A percentile compares a stretch with the other conserved stretches of the same genome.
These are phyloP conservation scores for Kodamaea restingae DNA, from an alignment of 805 yeast genomes.

Conservation along the genomic window DNA sequence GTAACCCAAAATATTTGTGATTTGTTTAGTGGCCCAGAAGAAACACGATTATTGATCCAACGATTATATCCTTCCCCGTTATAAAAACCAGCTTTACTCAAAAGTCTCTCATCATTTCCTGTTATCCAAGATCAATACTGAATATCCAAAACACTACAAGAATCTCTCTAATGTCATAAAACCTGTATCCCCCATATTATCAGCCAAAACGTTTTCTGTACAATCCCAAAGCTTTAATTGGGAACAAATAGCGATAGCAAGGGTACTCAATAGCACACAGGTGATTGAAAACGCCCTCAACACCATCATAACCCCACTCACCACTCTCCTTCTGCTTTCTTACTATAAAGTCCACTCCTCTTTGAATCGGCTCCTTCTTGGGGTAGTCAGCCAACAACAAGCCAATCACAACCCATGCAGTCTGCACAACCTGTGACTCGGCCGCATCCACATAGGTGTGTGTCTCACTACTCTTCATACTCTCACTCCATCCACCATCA, in stretches of 20 bases:
- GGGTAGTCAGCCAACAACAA: conserved; percentile 81
- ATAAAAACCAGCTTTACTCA: too few relatives aligned
- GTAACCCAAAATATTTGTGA: too few relatives aligned
- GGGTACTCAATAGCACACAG: conserved; percentile 91
- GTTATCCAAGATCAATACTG: too few relatives aligned
- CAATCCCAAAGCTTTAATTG: conserved; percentile 90
- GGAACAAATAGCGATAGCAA: conserved; percentile 81
- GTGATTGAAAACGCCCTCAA: conserved; percentile 96
- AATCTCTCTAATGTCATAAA: not conserved
- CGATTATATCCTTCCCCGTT: too few relatives aligned
- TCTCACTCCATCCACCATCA: conserved; percentile 99
- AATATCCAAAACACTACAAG: not conserved
- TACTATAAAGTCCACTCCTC: conserved; percentile 63
- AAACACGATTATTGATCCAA: too few relatives aligned
- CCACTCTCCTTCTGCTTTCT: conserved; percentile 68
- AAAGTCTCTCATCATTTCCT: too few relatives aligned
- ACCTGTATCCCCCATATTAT: not conserved
- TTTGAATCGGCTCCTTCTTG: conserved; percentile 51
- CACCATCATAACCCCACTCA: conserved; percentile 78
- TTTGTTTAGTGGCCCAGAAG: too few relatives aligned
- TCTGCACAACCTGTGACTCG: conserved; percentile 74
- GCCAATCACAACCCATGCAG: conserved; percentile 89
- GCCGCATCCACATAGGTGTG: conserved; percentile 65
- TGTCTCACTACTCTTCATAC: conserved; percentile 85
- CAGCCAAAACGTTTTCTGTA: conserved; percentile 36